Evolutionary conservation across 148 eudicot genomes (phyloP).

Genomic region (Amaranthus hypochondriacus): DNA sequence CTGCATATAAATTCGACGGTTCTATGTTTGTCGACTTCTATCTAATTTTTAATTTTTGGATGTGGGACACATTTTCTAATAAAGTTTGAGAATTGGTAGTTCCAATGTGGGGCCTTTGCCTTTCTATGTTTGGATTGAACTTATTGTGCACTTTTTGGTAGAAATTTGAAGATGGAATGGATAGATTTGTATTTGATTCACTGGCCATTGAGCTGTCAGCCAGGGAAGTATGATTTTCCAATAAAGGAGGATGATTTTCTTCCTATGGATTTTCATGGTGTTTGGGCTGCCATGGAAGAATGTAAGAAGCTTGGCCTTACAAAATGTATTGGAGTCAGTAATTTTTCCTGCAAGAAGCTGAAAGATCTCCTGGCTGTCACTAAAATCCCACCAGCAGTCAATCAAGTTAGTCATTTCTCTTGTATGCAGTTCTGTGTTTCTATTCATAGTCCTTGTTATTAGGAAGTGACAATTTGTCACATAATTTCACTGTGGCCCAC

Average conservation of each 20-base stretch:
- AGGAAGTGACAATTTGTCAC: neutral
- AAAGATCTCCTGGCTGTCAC: constrained; percentile 44
- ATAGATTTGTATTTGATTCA: constrained; percentile 70
- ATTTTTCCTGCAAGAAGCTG: constrained; percentile 53
- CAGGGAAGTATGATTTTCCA: constrained; percentile 34
- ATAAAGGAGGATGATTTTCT: constrained; percentile 39
- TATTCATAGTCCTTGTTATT: neutral
- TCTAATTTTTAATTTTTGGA: no score
- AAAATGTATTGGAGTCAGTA: constrained; percentile 76
- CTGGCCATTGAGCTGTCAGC: constrained; percentile 50
- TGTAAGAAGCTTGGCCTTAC: constrained; percentile 62
- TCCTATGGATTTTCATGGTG: constrained; percentile 47
- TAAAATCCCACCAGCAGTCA: constrained; percentile 66
- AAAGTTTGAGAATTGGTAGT: no score
- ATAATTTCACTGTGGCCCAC: neutral
- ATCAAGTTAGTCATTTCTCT: constrained; percentile 43
- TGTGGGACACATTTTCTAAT: no score
- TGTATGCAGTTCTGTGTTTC: neutral
- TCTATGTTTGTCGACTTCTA: no score
- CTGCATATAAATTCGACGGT: no score
- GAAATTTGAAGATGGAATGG: constrained; percentile 59
- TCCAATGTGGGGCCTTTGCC: no score
- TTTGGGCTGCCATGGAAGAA: constrained; percentile 78
- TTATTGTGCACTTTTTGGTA: constrained; percentile 13
- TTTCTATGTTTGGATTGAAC: neutral